Conservation (phyloP, 805 yeast genomes). For the Kurtzmaniella cleridarum region DNA sequence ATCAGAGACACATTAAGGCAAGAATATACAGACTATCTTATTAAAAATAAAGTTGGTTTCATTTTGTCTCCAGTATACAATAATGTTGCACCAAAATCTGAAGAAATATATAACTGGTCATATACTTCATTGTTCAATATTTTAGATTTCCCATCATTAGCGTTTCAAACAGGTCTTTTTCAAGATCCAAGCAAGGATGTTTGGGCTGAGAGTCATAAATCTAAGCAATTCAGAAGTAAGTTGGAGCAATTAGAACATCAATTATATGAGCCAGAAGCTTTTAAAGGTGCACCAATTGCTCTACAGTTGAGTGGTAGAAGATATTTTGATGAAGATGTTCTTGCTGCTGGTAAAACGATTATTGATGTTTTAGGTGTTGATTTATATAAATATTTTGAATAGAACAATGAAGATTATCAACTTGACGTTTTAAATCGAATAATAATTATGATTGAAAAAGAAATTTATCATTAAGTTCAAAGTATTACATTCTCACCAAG, state of each 20-base stretch:
- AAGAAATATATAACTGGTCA: conserved; percentile 68
- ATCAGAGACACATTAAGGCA: conserved; percentile 56
- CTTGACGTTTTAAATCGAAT: no score
- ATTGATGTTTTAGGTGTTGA: conserved; percentile 24
- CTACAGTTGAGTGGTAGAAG: conserved; percentile 51
- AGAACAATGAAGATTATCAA: not conserved
- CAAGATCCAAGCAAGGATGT: conserved; percentile 53
- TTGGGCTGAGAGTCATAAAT: conserved; percentile 31
- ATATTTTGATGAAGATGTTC: conserved; percentile 53
- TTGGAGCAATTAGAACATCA: conserved; percentile 46
- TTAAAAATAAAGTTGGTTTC: conserved; percentile 54
- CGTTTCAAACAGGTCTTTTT: conserved; percentile 55
- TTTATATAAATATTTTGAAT: conserved; percentile 11
- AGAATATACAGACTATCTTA: conserved; percentile 49
- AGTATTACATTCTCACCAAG: no score
- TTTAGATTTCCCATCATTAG: conserved; percentile 64
- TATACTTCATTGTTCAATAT: conserved; percentile 73
- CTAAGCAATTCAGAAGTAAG: conserved; percentile 37
- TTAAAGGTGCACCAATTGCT: conserved; percentile 50
- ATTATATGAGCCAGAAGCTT: conserved; percentile 42
- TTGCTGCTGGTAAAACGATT: conserved; percentile 40
- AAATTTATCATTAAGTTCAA: no score
- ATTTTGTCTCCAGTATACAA: conserved; percentile 63
- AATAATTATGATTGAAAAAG: no score
- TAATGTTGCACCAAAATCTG: conserved; percentile 67